These are phyloP conservation scores for Picocystis salinarum DNA, from an alignment of 139 green algal species.

Conservation along the genomic window DNA sequence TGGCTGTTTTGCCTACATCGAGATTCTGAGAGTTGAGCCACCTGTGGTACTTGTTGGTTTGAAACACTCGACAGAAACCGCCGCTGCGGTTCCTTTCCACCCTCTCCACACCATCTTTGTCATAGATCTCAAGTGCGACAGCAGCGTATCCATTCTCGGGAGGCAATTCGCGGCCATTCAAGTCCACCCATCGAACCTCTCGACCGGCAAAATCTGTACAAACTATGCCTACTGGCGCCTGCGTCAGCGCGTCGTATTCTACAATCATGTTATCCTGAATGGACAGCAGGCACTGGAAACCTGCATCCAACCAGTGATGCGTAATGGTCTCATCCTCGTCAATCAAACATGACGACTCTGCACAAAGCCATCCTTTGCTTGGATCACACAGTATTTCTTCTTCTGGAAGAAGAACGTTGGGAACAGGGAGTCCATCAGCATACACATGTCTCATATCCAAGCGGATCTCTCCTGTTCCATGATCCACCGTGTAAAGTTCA, in stretches of 20 bases:
- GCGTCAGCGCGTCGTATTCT: slow-evolving; percentile 32
- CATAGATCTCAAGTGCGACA: not conserved
- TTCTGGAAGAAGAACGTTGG: slow-evolving; percentile 20
- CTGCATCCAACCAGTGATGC: slow-evolving; percentile 23
- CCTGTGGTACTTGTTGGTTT: slow-evolving; percentile 52
- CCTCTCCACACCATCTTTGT: slow-evolving; percentile 1
- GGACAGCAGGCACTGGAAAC: slow-evolving; percentile 24
- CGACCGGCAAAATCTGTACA: slow-evolving; percentile 24
- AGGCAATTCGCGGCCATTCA: not conserved
- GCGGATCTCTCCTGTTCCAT: slow-evolving; percentile 25
- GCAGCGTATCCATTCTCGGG: not conserved
- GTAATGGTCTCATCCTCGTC: not conserved
- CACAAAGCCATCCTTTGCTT: slow-evolving; percentile 11
- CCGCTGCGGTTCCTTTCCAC: slow-evolving; percentile 2
- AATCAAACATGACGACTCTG: not conserved
- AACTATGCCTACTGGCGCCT: slow-evolving; percentile 33
- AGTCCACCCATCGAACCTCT: not conserved
- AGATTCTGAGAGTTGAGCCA: too few relatives aligned
- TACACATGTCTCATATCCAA: slow-evolving; percentile 35
- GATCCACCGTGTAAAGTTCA: slow-evolving; percentile 48
- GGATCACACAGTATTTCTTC: slow-evolving; percentile 46
- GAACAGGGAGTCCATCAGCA: slow-evolving; percentile 10
- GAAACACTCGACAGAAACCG: slow-evolving; percentile 37
- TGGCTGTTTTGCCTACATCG: too few relatives aligned
- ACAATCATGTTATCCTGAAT: slow-evolving; percentile 25